phyloP scores from a whole-genome alignment of 345 rosid species.

The Brassica incana region DNA sequence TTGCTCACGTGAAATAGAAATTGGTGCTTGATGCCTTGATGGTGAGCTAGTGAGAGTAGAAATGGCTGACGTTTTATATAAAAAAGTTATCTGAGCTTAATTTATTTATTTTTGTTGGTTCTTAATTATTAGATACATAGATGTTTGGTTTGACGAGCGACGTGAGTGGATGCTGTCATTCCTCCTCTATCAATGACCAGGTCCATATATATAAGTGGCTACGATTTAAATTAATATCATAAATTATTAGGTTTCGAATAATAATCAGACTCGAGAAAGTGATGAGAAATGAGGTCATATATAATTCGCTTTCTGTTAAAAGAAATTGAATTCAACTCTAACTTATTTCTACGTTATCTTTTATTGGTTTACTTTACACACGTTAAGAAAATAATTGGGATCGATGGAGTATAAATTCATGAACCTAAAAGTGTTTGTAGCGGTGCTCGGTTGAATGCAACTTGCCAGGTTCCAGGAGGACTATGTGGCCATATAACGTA shows the following conservation, averaged over 20 bases:
- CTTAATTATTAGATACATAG: background rate
- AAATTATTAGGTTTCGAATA: background rate
- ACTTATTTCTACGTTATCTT: background rate
- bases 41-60: constrained; percentile 20
- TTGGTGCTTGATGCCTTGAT: constrained; percentile 29
- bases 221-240: background rate
- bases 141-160: constrained; percentile 31
- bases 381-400: constrained; percentile 1
- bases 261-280: background rate
- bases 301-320: background rate
- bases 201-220: constrained; percentile 28
- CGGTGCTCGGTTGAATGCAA: constrained; percentile 25
- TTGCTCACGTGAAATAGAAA: constrained; percentile 22
- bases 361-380: background rate
- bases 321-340: background rate
- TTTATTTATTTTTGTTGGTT: constrained; percentile 28
- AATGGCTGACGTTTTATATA: constrained; percentile 16
- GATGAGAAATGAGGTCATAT: constrained; percentile 10
- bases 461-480: constrained; percentile 39
- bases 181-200: constrained; percentile 26
- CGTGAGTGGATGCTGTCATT: constrained; percentile 34
- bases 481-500: constrained; percentile 19
- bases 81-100: background rate
- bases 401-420: background rate
- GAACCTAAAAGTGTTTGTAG: constrained; percentile 19